Evolutionary conservation across 495 filamentous ascomycete species (phyloP).

Genomic region (Tuber aestivum): DNA sequence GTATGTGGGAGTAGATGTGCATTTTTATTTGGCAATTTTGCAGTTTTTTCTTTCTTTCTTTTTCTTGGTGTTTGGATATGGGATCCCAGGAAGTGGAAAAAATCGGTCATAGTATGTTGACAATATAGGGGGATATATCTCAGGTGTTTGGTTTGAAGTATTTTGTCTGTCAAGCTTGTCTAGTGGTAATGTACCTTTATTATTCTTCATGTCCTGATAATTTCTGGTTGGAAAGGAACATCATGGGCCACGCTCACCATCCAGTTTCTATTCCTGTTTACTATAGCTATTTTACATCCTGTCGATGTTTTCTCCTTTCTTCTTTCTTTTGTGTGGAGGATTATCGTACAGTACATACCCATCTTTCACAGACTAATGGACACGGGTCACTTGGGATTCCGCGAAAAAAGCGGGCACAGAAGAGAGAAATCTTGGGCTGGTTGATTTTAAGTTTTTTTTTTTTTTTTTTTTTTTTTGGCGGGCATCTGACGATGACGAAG

Average conservation of each 20-base stretch:
- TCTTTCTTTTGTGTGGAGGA: neutral
- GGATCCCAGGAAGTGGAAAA: neutral
- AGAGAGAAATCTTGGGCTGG: neutral
- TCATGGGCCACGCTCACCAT: neutral
- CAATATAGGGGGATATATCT: neutral
- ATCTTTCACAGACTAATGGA: neutral
- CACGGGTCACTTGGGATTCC: neutral
- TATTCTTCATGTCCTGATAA: neutral
- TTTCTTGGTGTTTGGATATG: neutral
- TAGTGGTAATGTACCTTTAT: neutral
- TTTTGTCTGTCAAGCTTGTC: neutral
- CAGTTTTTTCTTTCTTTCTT: conserved; percentile 10
- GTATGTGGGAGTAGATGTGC: conserved; percentile 8
- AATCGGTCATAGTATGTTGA: neutral
- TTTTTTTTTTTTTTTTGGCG: neutral
- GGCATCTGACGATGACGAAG: neutral
- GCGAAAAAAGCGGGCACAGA: neutral
- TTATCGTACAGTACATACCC: neutral
- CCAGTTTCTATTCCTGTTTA: neutral
- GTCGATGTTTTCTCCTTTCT: neutral
- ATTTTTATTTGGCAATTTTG: conserved; percentile 3
- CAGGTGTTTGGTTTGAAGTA: neutral
- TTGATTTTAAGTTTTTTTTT: neutral
- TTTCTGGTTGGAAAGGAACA: neutral
- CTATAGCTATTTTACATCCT: conserved; percentile 1